phyloP scores from a whole-genome alignment of 2,329 filamentous ascomycete genomes.

The Colletotrichum simmondsii region DNA sequence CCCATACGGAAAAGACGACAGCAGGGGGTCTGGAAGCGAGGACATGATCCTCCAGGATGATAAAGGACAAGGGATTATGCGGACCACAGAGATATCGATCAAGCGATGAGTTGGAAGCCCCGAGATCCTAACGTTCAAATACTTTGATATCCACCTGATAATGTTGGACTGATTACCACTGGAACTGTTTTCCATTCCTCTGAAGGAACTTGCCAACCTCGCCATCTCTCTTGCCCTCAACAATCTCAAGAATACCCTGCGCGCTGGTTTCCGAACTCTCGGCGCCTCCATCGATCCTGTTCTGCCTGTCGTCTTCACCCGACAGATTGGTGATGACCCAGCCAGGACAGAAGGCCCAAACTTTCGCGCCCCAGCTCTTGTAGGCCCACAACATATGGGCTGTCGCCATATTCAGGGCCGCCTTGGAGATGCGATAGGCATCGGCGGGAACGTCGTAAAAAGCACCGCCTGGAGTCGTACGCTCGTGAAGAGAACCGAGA shows the following conservation, averaged over 20 bases:
- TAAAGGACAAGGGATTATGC: conserved; percentile 6
- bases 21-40: neutral
- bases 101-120: neutral
- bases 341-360: conserved; percentile 47
- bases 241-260: conserved; percentile 38
- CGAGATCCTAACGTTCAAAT: neutral
- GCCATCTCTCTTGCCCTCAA: conserved; percentile 42
- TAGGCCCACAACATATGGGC: conserved; percentile 42
- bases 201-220: conserved; percentile 39
- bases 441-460: conserved; percentile 36
- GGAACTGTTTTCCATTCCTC: neutral
- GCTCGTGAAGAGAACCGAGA: conserved; percentile 44
- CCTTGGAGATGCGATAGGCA: conserved; percentile 48
- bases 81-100: conserved; percentile 15
- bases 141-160: too few species aligned
- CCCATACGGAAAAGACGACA: neutral
- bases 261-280: conserved; percentile 42
- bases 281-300: conserved; percentile 39
- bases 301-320: conserved; percentile 40
- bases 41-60: conserved; percentile 19
- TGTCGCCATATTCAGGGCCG: conserved; percentile 50
- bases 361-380: conserved; percentile 43
- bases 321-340: conserved; percentile 46
- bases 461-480: conserved; percentile 36
- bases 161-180: neutral